Base-by-base conservation (phyloP, 2,329 filamentous ascomycete species). In the Colletotrichum tropicicola region DNA sequence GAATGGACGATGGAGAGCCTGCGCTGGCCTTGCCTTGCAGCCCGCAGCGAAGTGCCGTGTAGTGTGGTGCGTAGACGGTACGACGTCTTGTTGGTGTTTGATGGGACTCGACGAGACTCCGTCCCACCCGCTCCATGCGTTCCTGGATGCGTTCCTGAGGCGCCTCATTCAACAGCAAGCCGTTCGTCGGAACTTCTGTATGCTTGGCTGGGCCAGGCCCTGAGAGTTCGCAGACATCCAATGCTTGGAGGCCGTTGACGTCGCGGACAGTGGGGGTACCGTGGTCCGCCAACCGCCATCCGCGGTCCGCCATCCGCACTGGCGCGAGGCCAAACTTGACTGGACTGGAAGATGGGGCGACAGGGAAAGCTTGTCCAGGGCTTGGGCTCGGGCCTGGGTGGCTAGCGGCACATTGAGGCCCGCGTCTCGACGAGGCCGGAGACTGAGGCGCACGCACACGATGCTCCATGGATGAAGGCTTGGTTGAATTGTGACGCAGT, bases 21-120 rank as follows among this genome's bases (percentile, higher is more conserved):
- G 48, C 25, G 57, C 47, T 65, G 61, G 61, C 49, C 35, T 15
- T 65, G 61, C 49, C 35, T 15, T 65, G 57, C 61, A 55, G 59
- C 19, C n/a, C 45, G 49, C 57, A 51, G 48, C 27, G 30, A 59
- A 65, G 21, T 61, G 44, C 57, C 49, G 61, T 35, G 49, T 10
- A 27, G 30, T 32, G 43, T 12, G 19, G 23, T n/a, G n/a, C n/a
- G n/a, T n/a, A n/a, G n/a, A n/a, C n/a, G n/a, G n/a, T n/a, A n/a
- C n/a, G n/a, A n/a, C n/a, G n/a, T 30, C 32, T 37, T 35, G 32
- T 27, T 47, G 19, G n/a, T 53, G 32, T 17, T 10, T 30, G 28
- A 17, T n/a, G 15, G 13, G 37, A 43, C 43, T 23, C 5, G 6
- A 61, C 28, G 47, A 37, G 35, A 17, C 41, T 39, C 19, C 13